Conservation (phyloP, 1,284 basidiomycete species). For the Cryptococcus maquisensis region DNA sequence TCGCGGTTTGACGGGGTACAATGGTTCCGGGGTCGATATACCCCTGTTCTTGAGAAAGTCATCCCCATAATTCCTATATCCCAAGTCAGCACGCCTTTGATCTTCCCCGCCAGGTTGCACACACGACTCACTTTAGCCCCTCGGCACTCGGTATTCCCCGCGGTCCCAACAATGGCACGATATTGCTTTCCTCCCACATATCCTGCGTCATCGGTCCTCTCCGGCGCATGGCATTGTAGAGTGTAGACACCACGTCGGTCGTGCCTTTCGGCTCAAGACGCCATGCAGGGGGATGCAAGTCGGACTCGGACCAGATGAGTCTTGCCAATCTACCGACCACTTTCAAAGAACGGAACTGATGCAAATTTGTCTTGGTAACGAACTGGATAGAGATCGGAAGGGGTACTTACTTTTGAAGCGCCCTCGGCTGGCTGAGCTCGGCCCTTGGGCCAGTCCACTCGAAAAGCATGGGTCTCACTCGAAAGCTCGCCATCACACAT, state of each 20-base stretch:
- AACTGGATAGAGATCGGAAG: background rate
- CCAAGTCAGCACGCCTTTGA: background rate
- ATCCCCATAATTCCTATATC: slow-evolving; percentile 1
- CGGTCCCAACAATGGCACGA: slow-evolving; percentile 6
- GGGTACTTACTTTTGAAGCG: background rate
- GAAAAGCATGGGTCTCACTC: background rate
- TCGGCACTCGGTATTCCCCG: background rate
- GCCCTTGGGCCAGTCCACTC: background rate
- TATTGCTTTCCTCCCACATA: slow-evolving; percentile 20
- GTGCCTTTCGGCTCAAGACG: background rate
- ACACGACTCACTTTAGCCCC: background rate
- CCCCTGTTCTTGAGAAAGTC: background rate
- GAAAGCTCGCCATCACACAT: background rate
- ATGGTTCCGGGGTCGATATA: background rate
- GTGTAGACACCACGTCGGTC: background rate
- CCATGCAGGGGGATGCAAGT: too few relatives aligned
- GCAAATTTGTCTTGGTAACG: background rate
- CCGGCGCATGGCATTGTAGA: slow-evolving; percentile 14
- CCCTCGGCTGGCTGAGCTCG: background rate
- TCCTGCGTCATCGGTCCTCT: slow-evolving; percentile 13
- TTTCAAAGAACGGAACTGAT: too few relatives aligned
- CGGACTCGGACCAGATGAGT: too few relatives aligned
- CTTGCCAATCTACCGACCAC: too few relatives aligned
- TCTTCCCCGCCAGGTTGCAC: background rate
- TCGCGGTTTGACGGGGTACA: slow-evolving; percentile 2